phyloP scores from a whole-genome alignment of 441 rosid genomes.

The Brassica balearica region DNA sequence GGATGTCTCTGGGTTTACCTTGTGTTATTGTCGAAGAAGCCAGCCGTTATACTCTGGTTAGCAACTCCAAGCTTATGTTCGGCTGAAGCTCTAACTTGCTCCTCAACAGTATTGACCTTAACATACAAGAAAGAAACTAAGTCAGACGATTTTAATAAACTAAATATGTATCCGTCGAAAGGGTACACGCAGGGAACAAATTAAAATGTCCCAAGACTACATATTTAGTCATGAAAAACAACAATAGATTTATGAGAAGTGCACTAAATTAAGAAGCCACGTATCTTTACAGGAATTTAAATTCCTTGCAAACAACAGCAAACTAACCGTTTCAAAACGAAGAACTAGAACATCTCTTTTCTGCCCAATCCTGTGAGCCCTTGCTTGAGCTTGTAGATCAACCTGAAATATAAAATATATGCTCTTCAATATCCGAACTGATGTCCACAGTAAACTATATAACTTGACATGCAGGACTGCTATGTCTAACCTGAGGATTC shows the following conservation, averaged over 20 bases:
- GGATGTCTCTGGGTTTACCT: slow-evolving; percentile 54
- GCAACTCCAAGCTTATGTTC: slow-evolving; percentile 98
- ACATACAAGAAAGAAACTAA: slow-evolving; percentile 26
- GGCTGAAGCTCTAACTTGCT: slow-evolving; percentile 95
- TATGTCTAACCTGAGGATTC: slow-evolving; percentile 85
- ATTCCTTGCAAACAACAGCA: slow-evolving; percentile 8
- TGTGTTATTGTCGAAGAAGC: slow-evolving; percentile 93
- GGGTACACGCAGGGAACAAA: too few relatives aligned
- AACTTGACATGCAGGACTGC: slow-evolving; percentile 27
- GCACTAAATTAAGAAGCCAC: background rate
- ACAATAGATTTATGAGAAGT: background rate
- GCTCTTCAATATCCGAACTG: slow-evolving; percentile 4
- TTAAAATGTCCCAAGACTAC: too few relatives aligned
- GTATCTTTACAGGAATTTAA: background rate
- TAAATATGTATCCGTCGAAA: too few relatives aligned
- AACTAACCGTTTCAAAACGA: slow-evolving; percentile 88
- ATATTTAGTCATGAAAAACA: slow-evolving; percentile 7
- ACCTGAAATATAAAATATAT: slow-evolving; percentile 55
- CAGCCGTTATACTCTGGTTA: slow-evolving; percentile 97
- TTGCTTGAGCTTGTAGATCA: slow-evolving; percentile 98
- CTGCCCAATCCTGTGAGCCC: slow-evolving; percentile 98
- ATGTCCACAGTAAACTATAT: slow-evolving; percentile 2
- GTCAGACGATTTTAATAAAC: slow-evolving; percentile 1
- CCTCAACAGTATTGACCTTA: slow-evolving; percentile 94
- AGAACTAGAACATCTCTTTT: slow-evolving; percentile 96